Base-by-base conservation (phyloP, 768 basidiomycete genomes). In the Suillus hirtellus region DNA sequence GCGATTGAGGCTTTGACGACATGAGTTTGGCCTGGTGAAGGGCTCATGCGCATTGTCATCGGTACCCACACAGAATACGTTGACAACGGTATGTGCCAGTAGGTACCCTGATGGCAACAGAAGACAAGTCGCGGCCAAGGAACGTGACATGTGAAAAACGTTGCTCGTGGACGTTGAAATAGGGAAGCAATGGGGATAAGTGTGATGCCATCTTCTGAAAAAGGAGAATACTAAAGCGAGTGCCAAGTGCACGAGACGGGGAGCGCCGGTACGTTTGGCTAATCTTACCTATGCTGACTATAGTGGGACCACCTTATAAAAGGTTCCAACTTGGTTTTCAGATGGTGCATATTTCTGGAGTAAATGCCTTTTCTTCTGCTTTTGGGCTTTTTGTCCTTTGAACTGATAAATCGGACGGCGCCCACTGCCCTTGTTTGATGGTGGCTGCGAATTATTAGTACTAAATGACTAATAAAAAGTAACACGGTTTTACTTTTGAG, bases 41-140 rank as follows among this genome's bases (percentile, higher is more conserved):
- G 75, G 24, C 74, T 73, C 61, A 62, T 58, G 24, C 69, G 72
- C n/a, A 63, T 78, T 59, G 71, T 76, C 11, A 63, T 78, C 50
- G 73, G 73, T 19, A 71, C 71, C 12, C 72, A 77, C 63, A 68
- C 70, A 19, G 69, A 75, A 60, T 77, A 76, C 64, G 68, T 77
- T 46, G 69, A 71, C 38, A 54, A 63, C 9, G 75, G 76, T 2
- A 68, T 69, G 27, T 69, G 69, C 43, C 55, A 66, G 47, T 67
- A 69, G 64, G 54, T 71, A 21, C 59, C 55, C 5, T 65, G 47
- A 3, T 77, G 77, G 77, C 65, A 58, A 37, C 31, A 42, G 47
- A 46, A 15, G 43, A 66, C 63, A 24, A 60, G 58, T 38, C 47
- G 64, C n/a, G 15, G 64, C 65, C 4, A 64, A 27, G 14, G 65